Evolutionary conservation across 164 flowering plant species (phyloP).

Genomic region (Sextonia rubra): DNA sequence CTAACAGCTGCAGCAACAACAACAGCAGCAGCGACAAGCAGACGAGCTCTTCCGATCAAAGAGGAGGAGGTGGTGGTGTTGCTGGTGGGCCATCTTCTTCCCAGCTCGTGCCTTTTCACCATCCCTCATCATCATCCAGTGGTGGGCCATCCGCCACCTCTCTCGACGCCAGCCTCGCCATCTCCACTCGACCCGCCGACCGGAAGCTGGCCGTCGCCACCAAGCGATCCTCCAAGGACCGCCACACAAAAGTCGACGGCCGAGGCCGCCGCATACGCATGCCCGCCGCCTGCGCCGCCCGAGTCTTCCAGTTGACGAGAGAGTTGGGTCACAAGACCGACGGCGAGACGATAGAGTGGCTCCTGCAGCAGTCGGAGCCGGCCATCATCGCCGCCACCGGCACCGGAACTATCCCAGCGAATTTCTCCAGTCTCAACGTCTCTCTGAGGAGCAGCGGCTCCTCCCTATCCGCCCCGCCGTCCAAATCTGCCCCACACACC

Average conservation of each 20-base stretch:
- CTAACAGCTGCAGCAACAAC: neutral
- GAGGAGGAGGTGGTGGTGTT: neutral
- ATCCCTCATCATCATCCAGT: too few relatives aligned
- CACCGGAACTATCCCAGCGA: constrained; percentile 84
- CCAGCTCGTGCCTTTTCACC: constrained; percentile 20
- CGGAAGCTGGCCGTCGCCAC: constrained; percentile 7
- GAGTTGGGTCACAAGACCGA: constrained; percentile 80
- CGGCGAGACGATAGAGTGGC: constrained; percentile 83
- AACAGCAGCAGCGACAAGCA: neutral
- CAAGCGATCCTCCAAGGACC: constrained; percentile 62
- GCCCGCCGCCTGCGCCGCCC: constrained; percentile 82
- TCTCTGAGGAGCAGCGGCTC: constrained; percentile 63
- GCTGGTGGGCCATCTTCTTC: constrained; percentile 16
- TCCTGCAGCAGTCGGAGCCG: constrained; percentile 80
- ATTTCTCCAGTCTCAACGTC: constrained; percentile 63
- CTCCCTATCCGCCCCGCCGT: constrained; percentile 49
- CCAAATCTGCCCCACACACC: constrained; percentile 55
- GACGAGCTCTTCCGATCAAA: neutral
- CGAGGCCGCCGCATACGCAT: constrained; percentile 75
- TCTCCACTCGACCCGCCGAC: constrained; percentile 14
- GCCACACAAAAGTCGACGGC: constrained; percentile 48
- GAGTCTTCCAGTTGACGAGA: constrained; percentile 72
- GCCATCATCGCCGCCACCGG: constrained; percentile 85
- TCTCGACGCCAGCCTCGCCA: constrained; percentile 15
- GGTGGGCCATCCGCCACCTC: constrained; percentile 26